Evolutionary conservation across 2,329 filamentous ascomycete genomes (phyloP), one percentile per base, ranked within the genome.

Genomic region (Zasmidium angulare): DNA sequence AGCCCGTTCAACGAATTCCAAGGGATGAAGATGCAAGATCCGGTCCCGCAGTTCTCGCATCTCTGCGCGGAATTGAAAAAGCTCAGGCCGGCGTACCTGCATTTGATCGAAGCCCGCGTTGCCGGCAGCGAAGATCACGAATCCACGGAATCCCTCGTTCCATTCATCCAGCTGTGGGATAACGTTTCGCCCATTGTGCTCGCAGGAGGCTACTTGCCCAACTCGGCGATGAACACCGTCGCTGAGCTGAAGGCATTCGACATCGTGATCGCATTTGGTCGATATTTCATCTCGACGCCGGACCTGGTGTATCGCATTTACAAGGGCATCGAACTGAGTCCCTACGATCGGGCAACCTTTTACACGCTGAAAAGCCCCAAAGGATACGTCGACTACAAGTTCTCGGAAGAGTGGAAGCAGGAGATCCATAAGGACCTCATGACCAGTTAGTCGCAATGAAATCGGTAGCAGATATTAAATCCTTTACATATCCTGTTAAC

Each of bases 1-100:
- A 83, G 79, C 2, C 87, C 87, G 0, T 89, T 81, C 75, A 83
- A 80, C 52, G 73, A 74, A 0, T 89, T 86, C 74, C 84, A 89
- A 60, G 74, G 76, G 29, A 68, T 66, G 64, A 75, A 76, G 29
- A 68, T 66, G 65, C 40, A 54, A n/a, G 79, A 90, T 48, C 86
- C 86, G 0, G 68, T 84, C 9, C 83, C 86, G 0, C 86, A 90
- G 61, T 90, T 89, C 68, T 76, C 75, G 0, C 77, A 89, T 66
- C 69, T 89, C 7, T 77, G 85, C 46, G 66, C 74, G 29, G 78
- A 81, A 46, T 74, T 86, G 11, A 81, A 79, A 55, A 71, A 76
- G 23, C 70, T 86, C 1, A 77, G 81, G 1, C 74, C 90, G 14
- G 81, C 85, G 0, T 89, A 86, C 67, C 69, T 88, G 1, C 86